Evolutionary conservation across 306 rosid species (phyloP).

Genomic region (Sindora glabra): DNA sequence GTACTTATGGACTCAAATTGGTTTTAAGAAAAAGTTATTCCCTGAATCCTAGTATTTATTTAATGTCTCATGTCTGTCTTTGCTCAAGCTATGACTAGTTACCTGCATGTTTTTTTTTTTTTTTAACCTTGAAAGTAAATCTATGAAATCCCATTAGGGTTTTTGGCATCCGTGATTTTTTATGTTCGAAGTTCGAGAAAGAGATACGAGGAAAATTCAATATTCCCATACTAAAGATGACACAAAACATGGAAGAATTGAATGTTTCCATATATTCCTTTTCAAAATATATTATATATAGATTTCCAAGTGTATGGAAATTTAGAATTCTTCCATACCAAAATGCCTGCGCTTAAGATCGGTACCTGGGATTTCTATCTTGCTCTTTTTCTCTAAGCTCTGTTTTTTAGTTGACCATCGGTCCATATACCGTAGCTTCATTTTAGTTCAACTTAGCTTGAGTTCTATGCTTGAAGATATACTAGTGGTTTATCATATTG

Average conservation of each 20-base stretch:
- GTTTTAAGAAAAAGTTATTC: not conserved
- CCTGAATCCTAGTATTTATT: not conserved
- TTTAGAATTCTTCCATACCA: too few relatives aligned
- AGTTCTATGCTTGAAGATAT: not conserved
- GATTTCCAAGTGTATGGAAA: too few relatives aligned
- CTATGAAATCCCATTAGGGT: not conserved
- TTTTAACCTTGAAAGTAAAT: not conserved
- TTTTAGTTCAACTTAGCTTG: not conserved
- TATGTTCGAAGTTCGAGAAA: too few relatives aligned
- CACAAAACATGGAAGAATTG: too few relatives aligned
- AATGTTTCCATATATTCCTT: too few relatives aligned
- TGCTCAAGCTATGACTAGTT: not conserved
- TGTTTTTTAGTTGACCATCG: not conserved
- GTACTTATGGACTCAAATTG: constrained; percentile 16
- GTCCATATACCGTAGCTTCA: not conserved
- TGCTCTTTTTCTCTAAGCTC: not conserved
- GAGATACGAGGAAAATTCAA: too few relatives aligned
- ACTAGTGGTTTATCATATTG: not conserved
- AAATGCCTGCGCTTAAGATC: too few relatives aligned
- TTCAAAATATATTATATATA: too few relatives aligned
- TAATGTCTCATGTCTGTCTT: not conserved
- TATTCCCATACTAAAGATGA: too few relatives aligned
- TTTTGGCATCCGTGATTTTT: too few relatives aligned
- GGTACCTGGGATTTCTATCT: not conserved
- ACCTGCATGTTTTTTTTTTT: not conserved